Conservation (phyloP, 2,329 filamentous ascomycete species). For the Penicillium rolfsii region DNA sequence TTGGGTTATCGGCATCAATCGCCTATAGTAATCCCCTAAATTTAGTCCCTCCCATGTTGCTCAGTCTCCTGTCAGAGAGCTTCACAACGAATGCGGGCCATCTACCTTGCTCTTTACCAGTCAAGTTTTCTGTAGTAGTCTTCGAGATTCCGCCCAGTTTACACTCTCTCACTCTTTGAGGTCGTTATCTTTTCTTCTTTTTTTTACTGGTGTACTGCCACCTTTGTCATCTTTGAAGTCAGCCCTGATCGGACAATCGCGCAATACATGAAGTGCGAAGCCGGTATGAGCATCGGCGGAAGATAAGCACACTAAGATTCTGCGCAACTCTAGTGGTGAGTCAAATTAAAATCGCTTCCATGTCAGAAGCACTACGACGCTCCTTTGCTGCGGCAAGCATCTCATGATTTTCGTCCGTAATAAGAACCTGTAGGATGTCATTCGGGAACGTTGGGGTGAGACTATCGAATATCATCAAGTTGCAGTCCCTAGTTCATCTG, state of each 20-base stretch:
- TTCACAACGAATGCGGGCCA: neutral
- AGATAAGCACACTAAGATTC: constrained; percentile 2
- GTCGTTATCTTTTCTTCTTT: neutral
- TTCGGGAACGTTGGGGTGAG: neutral
- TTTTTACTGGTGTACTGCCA: neutral
- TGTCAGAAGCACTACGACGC: neutral
- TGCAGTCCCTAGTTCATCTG: neutral
- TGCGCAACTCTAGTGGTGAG: neutral
- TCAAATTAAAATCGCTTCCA: neutral
- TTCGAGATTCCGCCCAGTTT: neutral
- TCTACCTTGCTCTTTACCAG: neutral
- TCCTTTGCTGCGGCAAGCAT: neutral
- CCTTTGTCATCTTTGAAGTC: neutral
- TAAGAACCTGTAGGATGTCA: neutral
- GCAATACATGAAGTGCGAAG: neutral
- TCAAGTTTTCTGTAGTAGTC: neutral
- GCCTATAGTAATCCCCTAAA: too few species aligned
- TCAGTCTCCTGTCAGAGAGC: neutral
- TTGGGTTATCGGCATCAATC: too few species aligned
- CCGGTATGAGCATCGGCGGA: neutral
- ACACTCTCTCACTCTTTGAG: neutral
- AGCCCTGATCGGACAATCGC: neutral
- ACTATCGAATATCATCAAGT: neutral
- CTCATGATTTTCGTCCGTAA: neutral
- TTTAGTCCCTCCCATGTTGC: neutral